A percentile compares a stretch with the other conserved stretches of the same genome.
Evolutionary conservation across 2,329 filamentous ascomycete genomes (phyloP).

Genomic region (Talaromyces islandicus): DNA sequence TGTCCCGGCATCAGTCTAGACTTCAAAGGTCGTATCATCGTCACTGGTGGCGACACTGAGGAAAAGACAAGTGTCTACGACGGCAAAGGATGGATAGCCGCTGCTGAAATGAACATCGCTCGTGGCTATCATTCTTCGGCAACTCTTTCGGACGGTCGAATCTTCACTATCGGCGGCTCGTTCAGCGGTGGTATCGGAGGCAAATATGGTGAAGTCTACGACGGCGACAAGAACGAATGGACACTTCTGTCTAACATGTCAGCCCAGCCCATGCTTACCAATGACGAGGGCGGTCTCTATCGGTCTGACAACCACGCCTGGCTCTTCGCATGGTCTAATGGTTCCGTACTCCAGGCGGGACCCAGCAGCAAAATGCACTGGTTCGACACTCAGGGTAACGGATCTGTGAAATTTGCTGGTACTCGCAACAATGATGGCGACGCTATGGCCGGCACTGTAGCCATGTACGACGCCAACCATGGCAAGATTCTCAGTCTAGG

Average conservation of each 20-base stretch:
- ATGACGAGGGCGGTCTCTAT: slow-evolving; percentile 33
- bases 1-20: slow-evolving; percentile 46
- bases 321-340: slow-evolving; percentile 47
- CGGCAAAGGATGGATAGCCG: slow-evolving; percentile 33
- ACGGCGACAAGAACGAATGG: slow-evolving; percentile 44
- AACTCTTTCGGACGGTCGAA: slow-evolving; percentile 46
- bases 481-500: slow-evolving; percentile 53
- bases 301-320: slow-evolving; percentile 51
- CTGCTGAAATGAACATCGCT: slow-evolving; percentile 39
- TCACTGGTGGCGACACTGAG: slow-evolving; percentile 50
- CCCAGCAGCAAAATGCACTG: slow-evolving; percentile 53
- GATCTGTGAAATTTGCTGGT: slow-evolving; percentile 39
- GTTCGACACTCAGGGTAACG: slow-evolving; percentile 45
- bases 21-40: slow-evolving; percentile 44
- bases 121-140: slow-evolving; percentile 51
- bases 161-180: slow-evolving; percentile 56
- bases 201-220: slow-evolving; percentile 54
- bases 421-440: slow-evolving; percentile 39
- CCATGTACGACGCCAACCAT: slow-evolving; percentile 52
- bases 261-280: slow-evolving; percentile 47
- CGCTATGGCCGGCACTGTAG: slow-evolving; percentile 51
- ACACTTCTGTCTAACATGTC: slow-evolving; percentile 36
- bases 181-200: slow-evolving; percentile 45
- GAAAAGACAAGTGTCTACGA: slow-evolving; percentile 46
- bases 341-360: slow-evolving; percentile 50